Conservation (phyloP, 495 filamentous ascomycete genomes). For the Lichenothelia convexa region DNA sequence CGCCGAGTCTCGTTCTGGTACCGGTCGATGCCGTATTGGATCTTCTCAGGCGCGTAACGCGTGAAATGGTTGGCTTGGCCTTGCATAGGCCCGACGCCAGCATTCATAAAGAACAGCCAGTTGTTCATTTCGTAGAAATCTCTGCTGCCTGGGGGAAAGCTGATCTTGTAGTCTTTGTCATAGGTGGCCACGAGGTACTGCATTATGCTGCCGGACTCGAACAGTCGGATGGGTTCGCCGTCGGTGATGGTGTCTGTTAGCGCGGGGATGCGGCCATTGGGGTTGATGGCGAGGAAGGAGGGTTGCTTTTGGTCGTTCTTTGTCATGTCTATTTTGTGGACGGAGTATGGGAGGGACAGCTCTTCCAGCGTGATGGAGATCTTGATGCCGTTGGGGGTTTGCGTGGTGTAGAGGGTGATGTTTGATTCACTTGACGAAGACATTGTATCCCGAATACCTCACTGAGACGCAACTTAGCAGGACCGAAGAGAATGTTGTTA, state of each 20-base stretch:
- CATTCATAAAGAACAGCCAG: constrained; percentile 52
- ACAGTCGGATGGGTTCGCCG: constrained; percentile 55
- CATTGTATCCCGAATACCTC: background rate
- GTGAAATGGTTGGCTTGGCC: constrained; percentile 83
- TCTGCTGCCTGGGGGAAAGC: constrained; percentile 51
- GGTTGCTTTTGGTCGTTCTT: constrained; percentile 65
- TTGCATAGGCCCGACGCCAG: constrained; percentile 83
- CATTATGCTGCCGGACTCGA: constrained; percentile 74
- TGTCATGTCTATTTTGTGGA: constrained; percentile 47
- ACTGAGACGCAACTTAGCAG: no score
- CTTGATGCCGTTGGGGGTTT: constrained; percentile 62
- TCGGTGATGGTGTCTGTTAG: constrained; percentile 54
- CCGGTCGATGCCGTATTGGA: constrained; percentile 67
- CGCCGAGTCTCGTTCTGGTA: constrained; percentile 69
- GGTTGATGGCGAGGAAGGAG: constrained; percentile 86
- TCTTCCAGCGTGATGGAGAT: constrained; percentile 83
- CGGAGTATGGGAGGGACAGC: constrained; percentile 39
- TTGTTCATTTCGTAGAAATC: constrained; percentile 65
- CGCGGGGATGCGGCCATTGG: constrained; percentile 90
- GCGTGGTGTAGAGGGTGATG: constrained; percentile 27
- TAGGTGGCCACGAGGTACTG: constrained; percentile 71
- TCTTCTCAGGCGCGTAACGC: constrained; percentile 73
- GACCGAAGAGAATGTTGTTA: no score
- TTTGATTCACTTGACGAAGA: constrained; percentile 10
- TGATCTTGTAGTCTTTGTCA: constrained; percentile 69